phyloP scores from a whole-genome alignment of 1,139 yeast genomes.

The Diutina mesorugosa region DNA sequence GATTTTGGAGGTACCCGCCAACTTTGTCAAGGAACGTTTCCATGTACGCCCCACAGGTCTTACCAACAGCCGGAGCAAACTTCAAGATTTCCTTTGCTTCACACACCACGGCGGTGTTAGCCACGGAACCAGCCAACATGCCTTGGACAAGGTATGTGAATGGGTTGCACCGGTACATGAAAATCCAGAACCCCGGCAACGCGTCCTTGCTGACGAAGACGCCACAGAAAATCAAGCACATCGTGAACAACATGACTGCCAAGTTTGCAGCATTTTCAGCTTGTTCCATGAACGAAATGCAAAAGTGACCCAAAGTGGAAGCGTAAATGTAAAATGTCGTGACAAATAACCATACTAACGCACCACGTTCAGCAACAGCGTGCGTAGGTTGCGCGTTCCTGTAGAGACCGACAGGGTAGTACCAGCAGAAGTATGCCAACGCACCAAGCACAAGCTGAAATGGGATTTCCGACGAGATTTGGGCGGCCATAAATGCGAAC shows the following conservation, averaged over 20 bases:
- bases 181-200: slow-evolving; percentile 38
- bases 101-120: not conserved
- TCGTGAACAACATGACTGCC: slow-evolving; percentile 48
- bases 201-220: slow-evolving; percentile 51
- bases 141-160: slow-evolving; percentile 39
- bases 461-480: slow-evolving; percentile 63
- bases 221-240: slow-evolving; percentile 73
- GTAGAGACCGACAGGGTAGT: slow-evolving; percentile 69
- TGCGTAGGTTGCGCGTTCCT: slow-evolving; percentile 31
- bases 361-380: slow-evolving; percentile 34
- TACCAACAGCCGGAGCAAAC: slow-evolving; percentile 24
- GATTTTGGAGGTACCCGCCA: slow-evolving; percentile 39
- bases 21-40: slow-evolving; percentile 24
- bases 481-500: slow-evolving; percentile 29
- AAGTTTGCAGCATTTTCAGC: slow-evolving; percentile 70
- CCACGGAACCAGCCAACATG: not conserved
- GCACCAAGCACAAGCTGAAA: slow-evolving; percentile 61
- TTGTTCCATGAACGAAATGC: slow-evolving; percentile 47
- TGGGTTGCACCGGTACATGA: slow-evolving; percentile 55
- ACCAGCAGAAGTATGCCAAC: slow-evolving; percentile 59
- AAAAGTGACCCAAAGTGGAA: slow-evolving; percentile 53
- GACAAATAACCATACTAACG: slow-evolving; percentile 47
- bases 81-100: not conserved
- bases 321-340: slow-evolving; percentile 45
- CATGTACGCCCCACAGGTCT: slow-evolving; percentile 64